Conservation (phyloP, 192 early-diverging fungal genomes). For the Ramicandelaber brevisporus region DNA sequence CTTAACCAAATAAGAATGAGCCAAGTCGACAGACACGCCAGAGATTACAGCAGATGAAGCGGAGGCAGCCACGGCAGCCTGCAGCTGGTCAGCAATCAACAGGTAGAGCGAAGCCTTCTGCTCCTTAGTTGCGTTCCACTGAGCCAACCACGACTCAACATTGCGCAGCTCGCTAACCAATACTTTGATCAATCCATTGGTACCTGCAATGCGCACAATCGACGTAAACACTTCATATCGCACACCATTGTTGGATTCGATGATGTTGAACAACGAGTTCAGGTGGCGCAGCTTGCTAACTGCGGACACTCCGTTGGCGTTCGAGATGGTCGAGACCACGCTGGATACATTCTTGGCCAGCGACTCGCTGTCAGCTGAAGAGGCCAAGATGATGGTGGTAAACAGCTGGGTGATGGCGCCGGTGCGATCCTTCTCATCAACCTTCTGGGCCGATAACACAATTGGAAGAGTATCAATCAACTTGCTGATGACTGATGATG, state of each 20-base stretch:
- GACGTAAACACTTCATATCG: slow-evolving; percentile 41
- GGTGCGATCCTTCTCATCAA: too few relatives aligned
- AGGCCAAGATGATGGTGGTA: too few relatives aligned
- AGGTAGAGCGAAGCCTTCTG: slow-evolving; percentile 40
- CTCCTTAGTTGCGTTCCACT: slow-evolving; percentile 11
- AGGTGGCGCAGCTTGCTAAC: slow-evolving; percentile 12
- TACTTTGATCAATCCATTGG: slow-evolving; percentile 8
- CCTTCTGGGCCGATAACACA: too few relatives aligned
- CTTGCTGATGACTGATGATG: too few relatives aligned
- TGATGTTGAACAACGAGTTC: slow-evolving; percentile 64
- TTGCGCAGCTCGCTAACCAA: slow-evolving; percentile 8
- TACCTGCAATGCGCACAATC: slow-evolving; percentile 47
- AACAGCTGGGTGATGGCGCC: too few relatives aligned
- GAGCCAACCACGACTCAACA: slow-evolving; percentile 5
- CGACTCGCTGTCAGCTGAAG: too few relatives aligned
- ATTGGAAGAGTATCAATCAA: too few relatives aligned
- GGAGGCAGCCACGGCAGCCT: slow-evolving; percentile 4
- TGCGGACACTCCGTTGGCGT: slow-evolving; percentile 4
- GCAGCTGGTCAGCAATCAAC: slow-evolving; percentile 6
- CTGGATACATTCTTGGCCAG: too few relatives aligned
- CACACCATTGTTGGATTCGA: slow-evolving; percentile 21
- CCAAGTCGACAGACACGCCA: slow-evolving; percentile 11
- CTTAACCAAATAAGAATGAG: slow-evolving; percentile 37
- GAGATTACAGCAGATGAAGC: slow-evolving; percentile 1
- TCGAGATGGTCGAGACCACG: too few relatives aligned